Conservation (phyloP, 1,139 yeast genomes). For the Protomyces lactucae-debilis region DNA sequence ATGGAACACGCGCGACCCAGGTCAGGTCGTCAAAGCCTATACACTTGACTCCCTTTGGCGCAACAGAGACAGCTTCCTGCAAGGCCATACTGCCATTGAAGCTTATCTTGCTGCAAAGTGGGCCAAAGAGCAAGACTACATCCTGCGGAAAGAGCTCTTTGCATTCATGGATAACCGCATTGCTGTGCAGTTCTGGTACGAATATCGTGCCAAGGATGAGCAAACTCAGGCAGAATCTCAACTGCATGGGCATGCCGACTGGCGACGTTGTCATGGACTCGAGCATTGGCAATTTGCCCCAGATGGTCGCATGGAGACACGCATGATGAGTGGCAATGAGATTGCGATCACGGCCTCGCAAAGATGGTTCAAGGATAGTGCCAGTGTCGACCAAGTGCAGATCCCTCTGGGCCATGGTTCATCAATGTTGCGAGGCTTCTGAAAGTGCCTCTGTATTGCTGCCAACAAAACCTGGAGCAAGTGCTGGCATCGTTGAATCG, state of each 20-base stretch:
- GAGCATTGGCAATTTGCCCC: conserved; percentile 33
- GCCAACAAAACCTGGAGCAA: too few species aligned
- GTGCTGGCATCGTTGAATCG: too few species aligned
- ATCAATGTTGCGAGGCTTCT: background rate
- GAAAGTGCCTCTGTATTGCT: background rate
- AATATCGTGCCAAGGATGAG: conserved; percentile 17
- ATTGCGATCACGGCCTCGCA: conserved; percentile 25
- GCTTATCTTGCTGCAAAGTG: conserved; percentile 30
- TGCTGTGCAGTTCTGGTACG: conserved; percentile 33
- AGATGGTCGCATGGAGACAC: conserved; percentile 32
- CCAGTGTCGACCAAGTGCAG: conserved; percentile 23
- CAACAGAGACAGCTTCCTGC: conserved; percentile 29
- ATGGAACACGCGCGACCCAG: conserved; percentile 30
- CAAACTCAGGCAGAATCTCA: background rate
- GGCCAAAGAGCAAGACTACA: conserved; percentile 30
- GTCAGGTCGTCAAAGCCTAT: conserved; percentile 28
- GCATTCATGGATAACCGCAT: conserved; percentile 30
- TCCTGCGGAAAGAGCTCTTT: conserved; percentile 32
- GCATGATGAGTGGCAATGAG: conserved; percentile 33
- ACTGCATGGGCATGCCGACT: conserved; percentile 11
- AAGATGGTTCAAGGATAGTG: conserved; percentile 31
- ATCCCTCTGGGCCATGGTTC: conserved; percentile 19
- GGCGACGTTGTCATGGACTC: conserved; percentile 32
- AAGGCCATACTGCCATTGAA: conserved; percentile 30
- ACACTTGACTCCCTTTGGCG: conserved; percentile 32